Percentiles rank a stretch among this genome's conserved stretches.
phyloP scores from a whole-genome alignment of 495 filamentous ascomycete species.

The Mycothermus thermophilus region DNA sequence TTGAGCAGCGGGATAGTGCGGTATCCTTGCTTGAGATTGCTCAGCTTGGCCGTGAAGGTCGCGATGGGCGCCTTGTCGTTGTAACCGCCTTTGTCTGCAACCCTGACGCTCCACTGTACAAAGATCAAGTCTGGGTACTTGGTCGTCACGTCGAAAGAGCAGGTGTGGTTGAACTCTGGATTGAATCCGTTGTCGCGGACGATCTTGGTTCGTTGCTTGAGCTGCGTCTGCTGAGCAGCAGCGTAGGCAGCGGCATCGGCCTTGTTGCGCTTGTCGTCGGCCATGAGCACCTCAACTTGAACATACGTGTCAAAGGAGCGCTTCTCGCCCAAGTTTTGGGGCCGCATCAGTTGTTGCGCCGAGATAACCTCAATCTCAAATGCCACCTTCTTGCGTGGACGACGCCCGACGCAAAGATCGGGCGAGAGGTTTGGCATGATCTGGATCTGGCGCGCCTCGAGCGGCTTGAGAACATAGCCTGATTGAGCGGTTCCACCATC shows the following conservation, averaged over 20 bases:
- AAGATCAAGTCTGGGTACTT: slow-evolving; percentile 89
- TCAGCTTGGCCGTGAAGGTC: slow-evolving; percentile 84
- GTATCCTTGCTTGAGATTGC: slow-evolving; percentile 82
- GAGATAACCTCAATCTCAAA: slow-evolving; percentile 85
- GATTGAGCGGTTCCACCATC: slow-evolving; percentile 75
- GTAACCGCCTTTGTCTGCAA: slow-evolving; percentile 54
- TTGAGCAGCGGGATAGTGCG: slow-evolving; percentile 92
- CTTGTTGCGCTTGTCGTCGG: slow-evolving; percentile 67
- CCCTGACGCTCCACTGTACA: slow-evolving; percentile 83
- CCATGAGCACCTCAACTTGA: slow-evolving; percentile 85
- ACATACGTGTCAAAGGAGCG: slow-evolving; percentile 81
- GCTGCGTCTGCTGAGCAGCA: slow-evolving; percentile 42
- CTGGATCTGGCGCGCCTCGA: slow-evolving; percentile 54
- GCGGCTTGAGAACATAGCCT: slow-evolving; percentile 88
- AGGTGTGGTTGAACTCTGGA: slow-evolving; percentile 59
- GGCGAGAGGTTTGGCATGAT: slow-evolving; percentile 32
- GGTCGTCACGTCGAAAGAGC: slow-evolving; percentile 66
- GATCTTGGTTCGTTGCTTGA: slow-evolving; percentile 63
- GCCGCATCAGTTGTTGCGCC: slow-evolving; percentile 83
- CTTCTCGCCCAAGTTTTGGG: slow-evolving; percentile 51
- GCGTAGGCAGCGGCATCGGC: slow-evolving; percentile 21
- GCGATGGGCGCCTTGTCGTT: slow-evolving; percentile 56
- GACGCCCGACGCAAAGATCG: slow-evolving; percentile 35
- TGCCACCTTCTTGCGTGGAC: slow-evolving; percentile 59
- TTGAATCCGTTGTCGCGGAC: slow-evolving; percentile 83